Percentiles rank a stretch among this genome's conserved stretches.
phyloP scores from a whole-genome alignment of 2,329 filamentous ascomycete genomes.

The Alternaria sp. region DNA sequence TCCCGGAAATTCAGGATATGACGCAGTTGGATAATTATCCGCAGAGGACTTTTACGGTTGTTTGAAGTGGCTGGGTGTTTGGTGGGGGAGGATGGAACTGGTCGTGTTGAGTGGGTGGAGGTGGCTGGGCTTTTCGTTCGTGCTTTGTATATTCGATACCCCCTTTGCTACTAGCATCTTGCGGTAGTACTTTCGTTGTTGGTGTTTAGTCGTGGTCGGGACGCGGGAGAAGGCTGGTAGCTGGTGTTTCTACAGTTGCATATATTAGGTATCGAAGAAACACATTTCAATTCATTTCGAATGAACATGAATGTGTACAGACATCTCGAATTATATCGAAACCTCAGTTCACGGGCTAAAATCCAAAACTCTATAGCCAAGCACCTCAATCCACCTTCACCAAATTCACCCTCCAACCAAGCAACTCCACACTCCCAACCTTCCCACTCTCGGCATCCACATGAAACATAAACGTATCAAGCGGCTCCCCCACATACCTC shows the following conservation, averaged over 20 bases:
- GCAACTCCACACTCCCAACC: constrained; percentile 16
- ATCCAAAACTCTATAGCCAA: neutral
- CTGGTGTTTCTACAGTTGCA: neutral
- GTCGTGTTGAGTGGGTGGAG: neutral
- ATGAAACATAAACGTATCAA: constrained; percentile 28
- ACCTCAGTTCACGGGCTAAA: neutral
- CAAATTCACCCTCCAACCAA: constrained; percentile 21
- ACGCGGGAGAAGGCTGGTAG: neutral
- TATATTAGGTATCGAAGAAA: neutral
- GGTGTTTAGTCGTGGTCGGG: neutral
- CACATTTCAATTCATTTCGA: neutral
- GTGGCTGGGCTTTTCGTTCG: neutral
- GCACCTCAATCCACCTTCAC: constrained; percentile 5
- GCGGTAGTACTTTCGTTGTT: neutral
- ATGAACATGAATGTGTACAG: neutral
- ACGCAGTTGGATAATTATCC: constrained; percentile 41
- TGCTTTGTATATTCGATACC: constrained; percentile 1
- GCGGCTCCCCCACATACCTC: constrained; percentile 24
- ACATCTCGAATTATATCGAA: neutral
- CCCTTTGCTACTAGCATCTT: neutral
- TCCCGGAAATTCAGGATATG: constrained; percentile 46
- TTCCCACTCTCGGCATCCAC: constrained; percentile 1
- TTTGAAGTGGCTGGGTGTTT: constrained; percentile 16
- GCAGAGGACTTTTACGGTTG: constrained; percentile 36
- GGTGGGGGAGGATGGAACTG: neutral